Evolutionary conservation across 371 early-diverging fungal species (phyloP).

Genomic region (Saksenaea oblongispora): DNA sequence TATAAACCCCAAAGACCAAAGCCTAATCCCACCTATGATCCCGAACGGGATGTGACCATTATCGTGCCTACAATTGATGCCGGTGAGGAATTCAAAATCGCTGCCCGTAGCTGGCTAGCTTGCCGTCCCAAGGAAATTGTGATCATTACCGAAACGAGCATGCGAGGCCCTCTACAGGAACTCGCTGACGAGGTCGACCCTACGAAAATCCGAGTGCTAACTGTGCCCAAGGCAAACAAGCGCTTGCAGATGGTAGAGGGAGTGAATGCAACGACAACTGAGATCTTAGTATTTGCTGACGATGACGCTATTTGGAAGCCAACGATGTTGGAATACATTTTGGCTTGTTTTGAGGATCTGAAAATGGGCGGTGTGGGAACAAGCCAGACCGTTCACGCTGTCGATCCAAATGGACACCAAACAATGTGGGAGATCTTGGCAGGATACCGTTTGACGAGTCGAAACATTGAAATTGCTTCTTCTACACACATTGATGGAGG

Average conservation of each 20-base stretch:
- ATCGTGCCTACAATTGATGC: slow-evolving; percentile 75
- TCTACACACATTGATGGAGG: slow-evolving; percentile 76
- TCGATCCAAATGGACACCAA: slow-evolving; percentile 53
- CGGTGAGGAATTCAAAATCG: slow-evolving; percentile 72
- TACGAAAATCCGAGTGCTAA: slow-evolving; percentile 44
- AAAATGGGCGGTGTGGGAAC: slow-evolving; percentile 77
- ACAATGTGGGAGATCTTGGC: slow-evolving; percentile 75
- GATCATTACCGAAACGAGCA: slow-evolving; percentile 57
- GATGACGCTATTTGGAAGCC: slow-evolving; percentile 74
- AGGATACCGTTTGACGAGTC: slow-evolving; percentile 66
- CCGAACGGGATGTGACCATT: slow-evolving; percentile 68
- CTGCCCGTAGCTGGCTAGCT: slow-evolving; percentile 68
- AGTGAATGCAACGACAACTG: slow-evolving; percentile 62
- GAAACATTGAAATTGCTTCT: slow-evolving; percentile 72
- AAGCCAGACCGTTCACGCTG: slow-evolving; percentile 63
- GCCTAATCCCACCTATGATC: slow-evolving; percentile 49
- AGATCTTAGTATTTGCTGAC: slow-evolving; percentile 71
- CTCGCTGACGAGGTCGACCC: slow-evolving; percentile 58
- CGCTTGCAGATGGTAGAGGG: slow-evolving; percentile 74
- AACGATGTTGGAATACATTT: slow-evolving; percentile 61
- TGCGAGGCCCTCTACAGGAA: slow-evolving; percentile 52
- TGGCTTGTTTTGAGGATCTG: slow-evolving; percentile 72
- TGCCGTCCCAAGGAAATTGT: slow-evolving; percentile 65
- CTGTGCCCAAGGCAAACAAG: slow-evolving; percentile 64
- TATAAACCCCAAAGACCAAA: slow-evolving; percentile 53